Evolutionary conservation across 1,284 basidiomycete genomes (phyloP), one percentile per base, ranked within the genome.

Genomic region (Apiotrichum mycotoxinovorans): DNA sequence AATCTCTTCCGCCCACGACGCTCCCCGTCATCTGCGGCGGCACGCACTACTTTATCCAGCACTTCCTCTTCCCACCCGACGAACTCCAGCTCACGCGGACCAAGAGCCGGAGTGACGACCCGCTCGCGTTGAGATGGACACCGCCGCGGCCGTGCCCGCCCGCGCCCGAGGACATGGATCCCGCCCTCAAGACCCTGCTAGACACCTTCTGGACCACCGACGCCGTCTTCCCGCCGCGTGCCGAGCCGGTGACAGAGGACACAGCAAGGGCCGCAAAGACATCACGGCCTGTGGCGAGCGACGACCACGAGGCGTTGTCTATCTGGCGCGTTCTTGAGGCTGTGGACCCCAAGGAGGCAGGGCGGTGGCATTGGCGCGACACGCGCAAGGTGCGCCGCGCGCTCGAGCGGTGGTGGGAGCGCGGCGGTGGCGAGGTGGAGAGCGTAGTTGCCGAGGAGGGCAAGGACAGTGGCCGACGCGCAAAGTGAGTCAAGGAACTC

Each of bases 21-120:
- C 75, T 97, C 9, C 93, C 94, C 0, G 89, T 99, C 54, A 79
- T 96, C 4, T 93, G 95, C 46, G 95, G 95, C 3, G 95, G 95
- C 9, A 98, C 95, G 0, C 87, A 91, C 18, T 99, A 99, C 74
- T 99, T 96, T 85, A 87, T 96, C 22, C 95, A 98, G 72, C 91
- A 99, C 73, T 74, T 71, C 41, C 69, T 78, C n/a, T 75, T 77
- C 11, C 93, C 93, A 64, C 87, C 90, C 0, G 83, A 85, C 58
- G 83, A 87, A 35, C 79, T 92, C 22, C 77, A 79, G 0, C 59
- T 80, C 8, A 69, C 66, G 2, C 23, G 34, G 4, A 25, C 41
- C 17, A 25, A 46, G 22, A 50, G 26, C 5, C 18, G 18, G 9
- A 22, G 11, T 12, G 34, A 26, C 25, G 59, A 52, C 9, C 61